phyloP scores from a whole-genome alignment of 23 red algal species.

The Gracilaria domingensis region DNA sequence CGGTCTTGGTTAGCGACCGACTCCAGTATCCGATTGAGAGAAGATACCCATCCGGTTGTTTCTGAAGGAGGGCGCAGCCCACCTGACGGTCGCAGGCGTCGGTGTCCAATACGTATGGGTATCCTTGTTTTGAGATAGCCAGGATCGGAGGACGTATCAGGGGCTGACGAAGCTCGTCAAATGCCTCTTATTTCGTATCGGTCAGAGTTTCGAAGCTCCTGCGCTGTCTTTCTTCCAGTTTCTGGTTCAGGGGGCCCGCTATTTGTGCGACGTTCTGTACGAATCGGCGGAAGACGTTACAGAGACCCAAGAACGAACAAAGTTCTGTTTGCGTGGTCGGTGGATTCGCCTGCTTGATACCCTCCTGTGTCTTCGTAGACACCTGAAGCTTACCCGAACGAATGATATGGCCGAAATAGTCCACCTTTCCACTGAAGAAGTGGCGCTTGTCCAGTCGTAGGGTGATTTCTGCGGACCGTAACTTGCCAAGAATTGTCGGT shows the following conservation, averaged over 20 bases:
- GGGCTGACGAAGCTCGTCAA: not conserved
- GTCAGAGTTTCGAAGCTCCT: not conserved
- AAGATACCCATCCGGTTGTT: not conserved
- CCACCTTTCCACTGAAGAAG: constrained; percentile 28
- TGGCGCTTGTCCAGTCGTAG: constrained; percentile 47
- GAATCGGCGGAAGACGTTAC: constrained; percentile 57
- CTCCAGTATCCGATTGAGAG: constrained; percentile 16
- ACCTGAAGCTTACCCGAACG: constrained; percentile 33
- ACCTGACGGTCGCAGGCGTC: constrained; percentile 30
- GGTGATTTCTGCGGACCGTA: not conserved
- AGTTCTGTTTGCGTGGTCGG: constrained; percentile 41
- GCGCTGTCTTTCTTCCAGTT: not conserved
- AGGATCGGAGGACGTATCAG: constrained; percentile 28
- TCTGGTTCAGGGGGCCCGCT: constrained; percentile 1
- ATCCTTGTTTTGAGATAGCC: not conserved
- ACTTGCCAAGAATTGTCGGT: not conserved
- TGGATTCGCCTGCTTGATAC: not conserved
- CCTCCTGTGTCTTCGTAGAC: not conserved
- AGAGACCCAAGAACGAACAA: constrained; percentile 37
- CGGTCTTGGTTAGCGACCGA: not conserved
- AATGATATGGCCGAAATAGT: constrained; percentile 60
- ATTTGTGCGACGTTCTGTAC: constrained; percentile 34
- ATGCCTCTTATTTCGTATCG: constrained; percentile 4
- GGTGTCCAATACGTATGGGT: constrained; percentile 23
- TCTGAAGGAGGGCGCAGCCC: constrained; percentile 14